Conservation (phyloP, 192 early-diverging fungal species). For the Rhizophagus clarus region DNA sequence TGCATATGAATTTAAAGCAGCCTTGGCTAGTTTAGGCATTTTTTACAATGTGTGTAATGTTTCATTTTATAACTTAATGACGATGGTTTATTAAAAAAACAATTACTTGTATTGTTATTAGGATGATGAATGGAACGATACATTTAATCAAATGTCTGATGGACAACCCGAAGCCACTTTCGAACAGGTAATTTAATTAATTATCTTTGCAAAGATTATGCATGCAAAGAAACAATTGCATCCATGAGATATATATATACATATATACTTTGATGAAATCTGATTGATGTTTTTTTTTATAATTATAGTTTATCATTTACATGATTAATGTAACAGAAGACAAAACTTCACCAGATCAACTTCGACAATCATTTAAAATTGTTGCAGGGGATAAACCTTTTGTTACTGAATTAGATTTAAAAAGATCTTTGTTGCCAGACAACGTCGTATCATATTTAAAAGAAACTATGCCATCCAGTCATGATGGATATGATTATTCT, state of each 20-base stretch:
- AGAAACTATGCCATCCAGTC: constrained; percentile 66
- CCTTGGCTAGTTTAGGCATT: constrained; percentile 77
- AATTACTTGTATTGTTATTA: constrained; percentile 35
- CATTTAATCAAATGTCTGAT: constrained; percentile 67
- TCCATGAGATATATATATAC: too few relatives aligned
- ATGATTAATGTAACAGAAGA: constrained; percentile 88
- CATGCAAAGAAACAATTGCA: not conserved
- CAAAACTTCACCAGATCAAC: constrained; percentile 85
- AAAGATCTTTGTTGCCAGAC: constrained; percentile 73
- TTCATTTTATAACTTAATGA: constrained; percentile 20
- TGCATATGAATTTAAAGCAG: constrained; percentile 82
- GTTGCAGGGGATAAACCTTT: constrained; percentile 85
- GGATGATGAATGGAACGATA: constrained; percentile 72
- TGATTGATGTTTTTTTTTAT: not conserved
- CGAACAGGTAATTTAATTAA: constrained; percentile 60
- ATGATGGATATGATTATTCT: constrained; percentile 78
- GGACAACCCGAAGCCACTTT: constrained; percentile 74
- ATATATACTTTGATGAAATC: not conserved
- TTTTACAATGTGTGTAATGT: constrained; percentile 38
- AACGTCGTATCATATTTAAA: constrained; percentile 77
- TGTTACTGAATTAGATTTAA: constrained; percentile 84
- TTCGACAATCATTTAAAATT: constrained; percentile 82
- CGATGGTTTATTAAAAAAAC: not conserved
- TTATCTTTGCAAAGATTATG: not conserved
- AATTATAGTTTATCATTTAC: constrained; percentile 74